These are phyloP conservation scores for Kluyveromyces marxianus DNA, from an alignment of 1,139 yeast genomes.

Conservation along the genomic window DNA sequence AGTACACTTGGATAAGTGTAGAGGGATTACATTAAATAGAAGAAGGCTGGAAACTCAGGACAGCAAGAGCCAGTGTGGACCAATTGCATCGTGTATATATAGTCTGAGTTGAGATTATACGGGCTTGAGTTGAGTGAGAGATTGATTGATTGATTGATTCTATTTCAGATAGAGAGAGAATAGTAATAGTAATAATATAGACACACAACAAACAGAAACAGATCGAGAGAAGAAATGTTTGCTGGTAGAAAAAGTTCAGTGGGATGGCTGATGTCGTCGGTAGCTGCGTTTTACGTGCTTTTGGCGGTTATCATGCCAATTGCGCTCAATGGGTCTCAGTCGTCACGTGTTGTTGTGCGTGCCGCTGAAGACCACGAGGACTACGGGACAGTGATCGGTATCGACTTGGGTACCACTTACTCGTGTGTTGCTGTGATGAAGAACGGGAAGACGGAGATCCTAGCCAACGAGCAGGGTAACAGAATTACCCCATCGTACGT, in stretches of 20 bases:
- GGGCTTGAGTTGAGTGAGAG: neutral
- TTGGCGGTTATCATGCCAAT: conserved; percentile 56
- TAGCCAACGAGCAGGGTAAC: conserved; percentile 99
- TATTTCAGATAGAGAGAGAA: no score
- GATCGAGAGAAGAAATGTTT: neutral
- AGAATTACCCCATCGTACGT: conserved; percentile 98
- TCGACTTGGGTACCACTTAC: conserved; percentile 88
- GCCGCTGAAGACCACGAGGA: conserved; percentile 42
- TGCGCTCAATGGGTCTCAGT: conserved; percentile 33
- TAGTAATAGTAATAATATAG: no score
- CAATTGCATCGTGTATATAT: no score
- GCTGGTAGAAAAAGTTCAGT: neutral
- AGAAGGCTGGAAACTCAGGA: no score
- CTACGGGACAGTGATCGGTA: conserved; percentile 72
- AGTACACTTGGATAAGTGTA: no score
- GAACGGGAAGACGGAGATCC: conserved; percentile 86
- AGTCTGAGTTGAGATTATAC: no score
- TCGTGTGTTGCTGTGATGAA: conserved; percentile 95
- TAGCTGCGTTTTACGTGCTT: conserved; percentile 50
- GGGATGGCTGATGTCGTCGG: conserved; percentile 42
- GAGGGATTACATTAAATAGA: no score
- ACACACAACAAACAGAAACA: neutral
- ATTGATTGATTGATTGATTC: neutral
- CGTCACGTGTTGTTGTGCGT: conserved; percentile 20
- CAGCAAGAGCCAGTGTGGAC: no score